Base-by-base conservation (phyloP, 75 land plant genomes). In the Pinus albicaulis region DNA sequence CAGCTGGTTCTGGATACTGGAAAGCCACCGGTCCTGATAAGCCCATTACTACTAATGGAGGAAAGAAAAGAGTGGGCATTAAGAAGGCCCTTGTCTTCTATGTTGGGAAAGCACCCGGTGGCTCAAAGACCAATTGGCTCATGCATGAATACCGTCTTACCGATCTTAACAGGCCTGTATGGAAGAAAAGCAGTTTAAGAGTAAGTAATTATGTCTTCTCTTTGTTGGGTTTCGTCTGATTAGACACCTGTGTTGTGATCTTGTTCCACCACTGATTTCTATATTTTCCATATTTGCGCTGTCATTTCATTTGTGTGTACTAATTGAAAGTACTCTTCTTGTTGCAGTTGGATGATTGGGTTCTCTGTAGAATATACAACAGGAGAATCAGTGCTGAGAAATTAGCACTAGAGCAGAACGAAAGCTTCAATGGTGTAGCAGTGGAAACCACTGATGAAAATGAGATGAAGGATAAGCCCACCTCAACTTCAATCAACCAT, bases 51-150 rank as follows among this genome's bases (percentile, higher is more conserved):
- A 10, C 23, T 7, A 63, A 77, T 36, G 52, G 77, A 19, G 69
- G 74, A 38, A 55, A 63, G 26, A 53, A 70, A 41, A 26, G 57
- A 19, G 74, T 77, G 3, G 78, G 78, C 22, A 44, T 66, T 56
- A 63, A 70, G 78, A 77, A 77, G 52, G 69, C 78, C 7, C 74
- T 77, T 26, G 78, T 77, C 19, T 77, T 77, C 78, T 77, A 77
- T 52, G 57, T 31, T 48, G 78, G 78, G 28, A 60, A 65, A 22
- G 72, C 78, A 20, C 78, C 78, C 56, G 74, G 48, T 26, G 78
- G 78, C 38, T 36, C 38, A 24, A 77, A 70, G 53, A 77, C 77
- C 17, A 70, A 70, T 22, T 77, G 78, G 78, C 75, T 77, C 23
- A 66, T 77, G 78, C 72, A 77, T 20, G 78, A 77, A 70, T 77